phyloP scores from a whole-genome alignment of 2,329 filamentous ascomycete species.

The Exophiala alcalophila region DNA sequence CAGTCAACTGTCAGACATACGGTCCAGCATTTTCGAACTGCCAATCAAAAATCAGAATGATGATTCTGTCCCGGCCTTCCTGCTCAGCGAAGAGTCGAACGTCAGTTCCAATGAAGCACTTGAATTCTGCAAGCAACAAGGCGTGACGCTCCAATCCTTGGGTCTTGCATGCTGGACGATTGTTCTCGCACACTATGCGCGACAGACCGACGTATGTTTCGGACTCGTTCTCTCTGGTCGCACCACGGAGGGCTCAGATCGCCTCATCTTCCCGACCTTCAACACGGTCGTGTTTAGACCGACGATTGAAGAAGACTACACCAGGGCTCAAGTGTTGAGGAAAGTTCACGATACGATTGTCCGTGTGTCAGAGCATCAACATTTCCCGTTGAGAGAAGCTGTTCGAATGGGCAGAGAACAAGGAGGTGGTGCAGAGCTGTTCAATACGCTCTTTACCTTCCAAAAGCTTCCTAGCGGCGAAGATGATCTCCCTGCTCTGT shows the following conservation, averaged over 20 bases:
- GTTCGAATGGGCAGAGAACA: constrained; percentile 52
- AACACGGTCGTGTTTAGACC: constrained; percentile 77
- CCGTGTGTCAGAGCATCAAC: constrained; percentile 67
- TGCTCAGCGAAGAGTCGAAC: constrained; percentile 48
- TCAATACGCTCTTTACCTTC: constrained; percentile 65
- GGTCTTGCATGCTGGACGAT: constrained; percentile 75
- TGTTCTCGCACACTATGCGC: constrained; percentile 61
- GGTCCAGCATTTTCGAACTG: constrained; percentile 9
- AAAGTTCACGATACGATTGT: constrained; percentile 71
- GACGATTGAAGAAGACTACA: constrained; percentile 64
- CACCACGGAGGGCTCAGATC: constrained; percentile 66
- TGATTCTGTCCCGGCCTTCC: constrained; percentile 33
- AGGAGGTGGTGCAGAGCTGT: constrained; percentile 41
- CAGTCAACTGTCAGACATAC: constrained; percentile 52
- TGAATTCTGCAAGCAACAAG: constrained; percentile 62
- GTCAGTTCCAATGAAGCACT: constrained; percentile 45
- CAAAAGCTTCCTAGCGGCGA: constrained; percentile 52
- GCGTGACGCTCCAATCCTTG: constrained; percentile 72
- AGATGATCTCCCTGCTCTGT: constrained; percentile 41
- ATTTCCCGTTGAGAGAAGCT: constrained; percentile 71
- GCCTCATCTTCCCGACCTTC: constrained; percentile 82
- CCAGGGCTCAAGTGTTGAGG: constrained; percentile 59
- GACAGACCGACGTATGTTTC: constrained; percentile 72
- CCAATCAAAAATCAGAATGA: not conserved
- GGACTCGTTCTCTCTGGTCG: constrained; percentile 81